phyloP scores from a whole-genome alignment of 1,284 basidiomycete species.

The Singerocomus rubriflavus region DNA sequence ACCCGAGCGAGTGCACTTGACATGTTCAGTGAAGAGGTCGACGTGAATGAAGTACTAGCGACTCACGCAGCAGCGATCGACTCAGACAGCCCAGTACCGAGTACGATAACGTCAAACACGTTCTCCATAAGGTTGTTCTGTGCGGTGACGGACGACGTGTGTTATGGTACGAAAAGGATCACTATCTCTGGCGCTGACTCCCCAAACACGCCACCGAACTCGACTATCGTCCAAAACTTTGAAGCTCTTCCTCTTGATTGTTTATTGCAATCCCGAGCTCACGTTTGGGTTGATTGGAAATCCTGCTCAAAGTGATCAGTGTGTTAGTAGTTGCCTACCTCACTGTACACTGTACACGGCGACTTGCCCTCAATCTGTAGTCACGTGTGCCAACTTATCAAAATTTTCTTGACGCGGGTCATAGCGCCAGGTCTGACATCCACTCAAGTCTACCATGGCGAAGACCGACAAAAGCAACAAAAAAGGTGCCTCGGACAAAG shows the following conservation, averaged over 20 bases:
- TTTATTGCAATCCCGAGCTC: too few relatives aligned
- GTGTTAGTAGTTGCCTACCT: too few relatives aligned
- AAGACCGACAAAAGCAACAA: slow-evolving; percentile 40
- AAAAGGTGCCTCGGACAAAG: slow-evolving; percentile 17
- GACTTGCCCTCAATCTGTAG: slow-evolving; percentile 29
- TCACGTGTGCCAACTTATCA: slow-evolving; percentile 25
- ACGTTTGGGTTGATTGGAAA: too few relatives aligned
- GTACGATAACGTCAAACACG: slow-evolving; percentile 76
- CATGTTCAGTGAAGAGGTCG: slow-evolving; percentile 13
- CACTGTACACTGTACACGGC: too few relatives aligned
- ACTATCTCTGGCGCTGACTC: too few relatives aligned
- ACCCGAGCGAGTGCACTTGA: slow-evolving; percentile 82
- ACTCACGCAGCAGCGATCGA: slow-evolving; percentile 89
- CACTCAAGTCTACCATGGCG: slow-evolving; percentile 32
- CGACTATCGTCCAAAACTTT: too few relatives aligned
- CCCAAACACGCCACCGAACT: too few relatives aligned
- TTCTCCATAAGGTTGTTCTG: slow-evolving; percentile 25
- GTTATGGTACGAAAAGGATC: too few relatives aligned
- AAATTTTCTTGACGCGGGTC: slow-evolving; percentile 24
- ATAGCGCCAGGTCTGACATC: not conserved
- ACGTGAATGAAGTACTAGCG: not conserved
- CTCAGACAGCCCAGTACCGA: slow-evolving; percentile 86
- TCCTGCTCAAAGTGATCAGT: too few relatives aligned
- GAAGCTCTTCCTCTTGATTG: too few relatives aligned
- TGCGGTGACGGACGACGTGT: too few relatives aligned